Evolutionary conservation across 2,329 filamentous ascomycete genomes (phyloP).

Genomic region (Trichophyton equinum): DNA sequence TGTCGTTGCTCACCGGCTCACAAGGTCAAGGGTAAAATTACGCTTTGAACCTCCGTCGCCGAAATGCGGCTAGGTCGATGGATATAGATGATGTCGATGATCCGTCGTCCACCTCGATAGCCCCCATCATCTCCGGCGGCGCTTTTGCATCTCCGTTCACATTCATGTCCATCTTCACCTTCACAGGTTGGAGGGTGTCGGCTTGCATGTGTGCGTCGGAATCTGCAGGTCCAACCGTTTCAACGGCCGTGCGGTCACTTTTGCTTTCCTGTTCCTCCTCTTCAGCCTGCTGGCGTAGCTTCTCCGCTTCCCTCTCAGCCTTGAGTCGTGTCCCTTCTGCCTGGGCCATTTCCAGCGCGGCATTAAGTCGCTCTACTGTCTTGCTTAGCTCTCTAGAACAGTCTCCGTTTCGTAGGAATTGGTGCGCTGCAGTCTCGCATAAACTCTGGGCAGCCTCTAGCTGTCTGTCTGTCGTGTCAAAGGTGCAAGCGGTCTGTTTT

Average conservation of each 20-base stretch:
- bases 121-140: constrained; percentile 12
- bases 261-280: constrained; percentile 8
- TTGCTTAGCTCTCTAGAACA: constrained; percentile 64
- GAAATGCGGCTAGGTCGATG: constrained; percentile 26
- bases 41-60: constrained; percentile 18
- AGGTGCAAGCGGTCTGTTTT: constrained; percentile 41
- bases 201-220: not conserved
- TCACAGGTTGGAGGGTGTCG: not conserved
- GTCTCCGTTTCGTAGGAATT: constrained; percentile 77
- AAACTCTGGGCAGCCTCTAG: constrained; percentile 69
- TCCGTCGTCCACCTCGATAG: constrained; percentile 28
- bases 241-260: constrained; percentile 1
- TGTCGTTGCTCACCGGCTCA: not conserved
- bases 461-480: constrained; percentile 63
- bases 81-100: constrained; percentile 25
- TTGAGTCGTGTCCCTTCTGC: constrained; percentile 47
- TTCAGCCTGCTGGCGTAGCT: constrained; percentile 9
- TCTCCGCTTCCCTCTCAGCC: constrained; percentile 35
- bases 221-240: not conserved
- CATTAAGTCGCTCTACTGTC: constrained; percentile 52
- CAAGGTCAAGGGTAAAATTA: not conserved
- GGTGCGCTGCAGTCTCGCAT: constrained; percentile 77
- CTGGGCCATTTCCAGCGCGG: constrained; percentile 50
- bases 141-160: constrained; percentile 9
- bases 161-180: constrained; percentile 3